Conservation (phyloP, 176 grass and related monocot genomes). For the Carex parvula region DNA sequence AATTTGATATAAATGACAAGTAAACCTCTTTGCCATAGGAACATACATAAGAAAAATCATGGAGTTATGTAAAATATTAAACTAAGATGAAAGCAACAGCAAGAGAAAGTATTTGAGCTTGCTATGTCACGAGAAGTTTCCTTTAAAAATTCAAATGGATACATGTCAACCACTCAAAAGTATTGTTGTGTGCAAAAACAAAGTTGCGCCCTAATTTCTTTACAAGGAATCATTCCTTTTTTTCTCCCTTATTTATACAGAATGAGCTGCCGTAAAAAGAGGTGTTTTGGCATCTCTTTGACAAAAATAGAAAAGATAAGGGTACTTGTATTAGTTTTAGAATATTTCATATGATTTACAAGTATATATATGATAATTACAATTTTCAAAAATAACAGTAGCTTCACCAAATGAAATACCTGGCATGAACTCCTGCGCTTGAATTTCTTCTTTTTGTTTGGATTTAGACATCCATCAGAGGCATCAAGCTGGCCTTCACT, state of each 20-base stretch:
- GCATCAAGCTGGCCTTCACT: not conserved
- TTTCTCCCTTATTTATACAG: no score
- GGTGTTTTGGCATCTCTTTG: not conserved
- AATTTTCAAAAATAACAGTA: not conserved
- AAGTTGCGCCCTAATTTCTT: no score
- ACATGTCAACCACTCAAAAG: no score
- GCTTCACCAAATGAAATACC: not conserved
- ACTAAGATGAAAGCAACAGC: not conserved
- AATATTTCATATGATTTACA: not conserved
- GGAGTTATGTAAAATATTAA: not conserved
- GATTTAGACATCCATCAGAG: not conserved
- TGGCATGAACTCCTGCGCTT: constrained; percentile 15
- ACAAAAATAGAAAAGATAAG: not conserved
- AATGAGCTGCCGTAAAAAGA: not conserved
- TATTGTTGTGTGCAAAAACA: no score
- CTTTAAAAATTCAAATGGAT: no score
- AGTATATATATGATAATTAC: not conserved
- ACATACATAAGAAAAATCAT: not conserved
- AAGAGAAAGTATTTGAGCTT: not conserved
- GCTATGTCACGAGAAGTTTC: no score
- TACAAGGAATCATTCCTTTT: no score
- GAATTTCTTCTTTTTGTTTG: constrained; percentile 27
- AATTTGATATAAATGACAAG: not conserved
- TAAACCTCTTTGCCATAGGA: not conserved
- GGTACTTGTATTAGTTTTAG: not conserved